Evolutionary conservation across 768 basidiomycete species (phyloP), one percentile per base, ranked within the genome.

Genomic region (Coprinopsis marcescibilis): DNA sequence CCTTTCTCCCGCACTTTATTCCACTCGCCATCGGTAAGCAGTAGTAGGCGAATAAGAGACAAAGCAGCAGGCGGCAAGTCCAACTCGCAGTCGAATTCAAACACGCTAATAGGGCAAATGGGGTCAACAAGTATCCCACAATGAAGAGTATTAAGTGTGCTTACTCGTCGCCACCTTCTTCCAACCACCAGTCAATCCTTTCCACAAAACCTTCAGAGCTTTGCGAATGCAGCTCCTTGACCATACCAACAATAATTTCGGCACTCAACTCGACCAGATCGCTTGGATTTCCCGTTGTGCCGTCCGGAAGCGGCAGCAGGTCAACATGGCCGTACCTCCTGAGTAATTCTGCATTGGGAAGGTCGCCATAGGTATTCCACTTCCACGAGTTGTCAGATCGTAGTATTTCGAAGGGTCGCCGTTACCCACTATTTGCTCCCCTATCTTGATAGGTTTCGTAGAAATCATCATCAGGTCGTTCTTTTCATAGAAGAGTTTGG

Each of bases 291-390:
- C 88, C 88, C 30, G 60, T 47, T 3, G 66, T 68, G 17, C 71
- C 68, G 17, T 70, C 53, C 0, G 75, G 65, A 13, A 85, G 60
- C 7, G 74, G 76, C 14, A 93, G 61, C 23, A 81, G 58, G 64
- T 98, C 96, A 45, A 95, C 84, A 57, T 97, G 88, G 1, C 96
- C 96, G 58, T 95, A 98, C 46, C 89, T 80, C 35, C 96, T 80
- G n/a, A 99, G 75, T 6, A 99, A 77, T 55, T 94, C 94, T 5
- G 88, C 79, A 59, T 98, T 98, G 4, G 95, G 91, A 1, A 81
- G 84, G 57, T 94, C 88, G 21, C 85, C 90, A 61, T 98, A 99
- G 0, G 95, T 97, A 62, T 98, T 98, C 80, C 84, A 92, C 91
- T 94, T 54, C 17, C 24, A 24, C 17, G 34, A 23, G 17, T 11